Evolutionary conservation across 495 filamentous ascomycete species (phyloP), one percentile per base, ranked within the genome.

Genomic region (Aspergillus haitiensis): DNA sequence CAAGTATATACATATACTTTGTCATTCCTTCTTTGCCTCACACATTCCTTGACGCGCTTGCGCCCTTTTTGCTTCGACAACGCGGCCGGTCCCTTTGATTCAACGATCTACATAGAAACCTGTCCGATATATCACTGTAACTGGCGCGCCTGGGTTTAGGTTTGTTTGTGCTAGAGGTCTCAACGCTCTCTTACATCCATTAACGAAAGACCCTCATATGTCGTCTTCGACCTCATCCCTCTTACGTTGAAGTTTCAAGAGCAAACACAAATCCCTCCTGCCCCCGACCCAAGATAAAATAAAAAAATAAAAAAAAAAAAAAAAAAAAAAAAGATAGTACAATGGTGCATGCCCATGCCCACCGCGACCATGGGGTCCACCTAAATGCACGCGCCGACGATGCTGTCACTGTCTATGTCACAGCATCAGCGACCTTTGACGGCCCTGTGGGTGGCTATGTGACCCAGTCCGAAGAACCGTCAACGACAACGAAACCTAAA

Each of bases 371-470:
- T 47, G 69, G 52, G 21, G 63, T 57, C 55, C 56, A 63, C 33
- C 83, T 52, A 71, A 61, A 61, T 42, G 39, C 52, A 48, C 55
- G 47, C 4, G 58, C 59, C 33, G 48, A 59, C 11, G 58, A 51
- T 4, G 72, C 74, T 15, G 37, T 50, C 18, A 76, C 81, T 36
- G 80, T 87, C 11, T 84, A 84, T 67, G 68, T 81, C 52, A 88
- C 86, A 9, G 73, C 81, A 45, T 55, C 74, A 6, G 65, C 76
- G 34, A 86, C 83, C 18, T 88, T 86, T 51, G 70, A 75, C 35
- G 85, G 84, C 12, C 73, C 78, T 1, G 70, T 85, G 46, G 84
- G 69, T 46, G 84, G 84, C 42, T 86, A 81, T 59, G 70, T 76
- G 46, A 87, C 85, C 58, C 34, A 55, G 48, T 50, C 61, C 11